Base-by-base conservation (phyloP, 2,329 filamentous ascomycete species). In the Colletotrichum agaves region DNA sequence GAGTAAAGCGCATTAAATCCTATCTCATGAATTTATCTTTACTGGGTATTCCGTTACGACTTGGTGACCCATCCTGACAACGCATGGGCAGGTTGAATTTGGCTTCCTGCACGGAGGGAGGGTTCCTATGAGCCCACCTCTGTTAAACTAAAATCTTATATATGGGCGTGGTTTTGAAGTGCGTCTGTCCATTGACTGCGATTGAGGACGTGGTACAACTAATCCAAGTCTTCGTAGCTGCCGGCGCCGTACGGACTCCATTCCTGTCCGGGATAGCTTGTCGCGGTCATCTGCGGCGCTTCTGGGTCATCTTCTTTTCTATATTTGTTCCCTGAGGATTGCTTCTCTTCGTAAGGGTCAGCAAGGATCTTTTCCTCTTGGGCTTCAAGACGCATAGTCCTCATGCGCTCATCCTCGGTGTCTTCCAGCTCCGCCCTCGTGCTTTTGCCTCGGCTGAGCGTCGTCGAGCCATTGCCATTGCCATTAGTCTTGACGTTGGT, bases 191-290 rank as follows among this genome's bases (percentile, higher is more conserved):
- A 12, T 10, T 46, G 43, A 17, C 19, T 8, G 35, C 12, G 13
- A 37, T 8, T 27, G 27, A 27, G 8, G 27, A 7, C 35, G 13
- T 37, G 13, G 12, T 37, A 5, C 27, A 31, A 31, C 49, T 47
- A 69, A 19, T 71, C 61, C 61, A 64, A 57, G 10, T 69, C 69
- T 19, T 71, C 70, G 35, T 64, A 68, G n/a, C 61, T 59, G 7
- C 67, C 63, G 6, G 35, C 52, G 11, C 77, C 78, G 35, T 85
- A 87, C 2, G 88, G 88, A 72, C 87, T 87, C 89, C 90, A 92
- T 75, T 92, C 90, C 78, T 91, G 88, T 0, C 90, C 90, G 0
- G 90, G 90, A 76, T 91, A 92, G 74, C 86, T 89, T 12, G 88
- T 90, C 6, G 89, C 89, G 53, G 82, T 85, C 90, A 92, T 92